Conservation (phyloP, 1,284 basidiomycete genomes). For the Tylopilus sp. region DNA sequence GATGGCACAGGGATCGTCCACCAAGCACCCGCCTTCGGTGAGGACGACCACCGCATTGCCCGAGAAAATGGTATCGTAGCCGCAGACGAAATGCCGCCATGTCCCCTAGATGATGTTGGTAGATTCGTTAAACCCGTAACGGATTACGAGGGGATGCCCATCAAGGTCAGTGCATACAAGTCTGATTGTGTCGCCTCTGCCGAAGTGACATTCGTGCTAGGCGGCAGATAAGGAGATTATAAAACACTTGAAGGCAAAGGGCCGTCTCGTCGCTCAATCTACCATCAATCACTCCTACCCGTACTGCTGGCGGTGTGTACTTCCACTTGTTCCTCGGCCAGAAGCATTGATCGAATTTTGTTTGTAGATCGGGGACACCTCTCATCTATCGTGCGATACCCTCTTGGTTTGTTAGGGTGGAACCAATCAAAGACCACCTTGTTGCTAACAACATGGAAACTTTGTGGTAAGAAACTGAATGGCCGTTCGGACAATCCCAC, state of each 20-base stretch:
- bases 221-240: constrained; percentile 94
- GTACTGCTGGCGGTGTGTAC: constrained; percentile 87
- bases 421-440: constrained; percentile 80
- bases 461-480: constrained; percentile 61
- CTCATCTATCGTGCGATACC: constrained; percentile 97
- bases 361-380: constrained; percentile 78
- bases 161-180: constrained; percentile 64
- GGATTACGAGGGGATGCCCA: constrained; percentile 87
- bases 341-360: background rate
- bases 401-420: constrained; percentile 93
- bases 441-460: constrained; percentile 91
- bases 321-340: background rate
- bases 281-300: constrained; percentile 92
- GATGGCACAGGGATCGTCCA: constrained; percentile 99
- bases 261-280: constrained; percentile 85
- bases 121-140: constrained; percentile 86
- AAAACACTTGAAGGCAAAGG: constrained; percentile 86
- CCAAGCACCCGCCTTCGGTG: constrained; percentile 98
- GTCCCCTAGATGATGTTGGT: constrained; percentile 90
- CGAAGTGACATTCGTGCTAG: constrained; percentile 36
- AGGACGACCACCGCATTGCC: constrained; percentile 96
- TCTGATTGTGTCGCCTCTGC: background rate
- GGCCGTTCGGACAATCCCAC: background rate
- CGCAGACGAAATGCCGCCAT: constrained; percentile 91
- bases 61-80: constrained; percentile 80